Evolutionary conservation across 177 flowering plant species (phyloP).

Genomic region (Vitis hybrid): DNA sequence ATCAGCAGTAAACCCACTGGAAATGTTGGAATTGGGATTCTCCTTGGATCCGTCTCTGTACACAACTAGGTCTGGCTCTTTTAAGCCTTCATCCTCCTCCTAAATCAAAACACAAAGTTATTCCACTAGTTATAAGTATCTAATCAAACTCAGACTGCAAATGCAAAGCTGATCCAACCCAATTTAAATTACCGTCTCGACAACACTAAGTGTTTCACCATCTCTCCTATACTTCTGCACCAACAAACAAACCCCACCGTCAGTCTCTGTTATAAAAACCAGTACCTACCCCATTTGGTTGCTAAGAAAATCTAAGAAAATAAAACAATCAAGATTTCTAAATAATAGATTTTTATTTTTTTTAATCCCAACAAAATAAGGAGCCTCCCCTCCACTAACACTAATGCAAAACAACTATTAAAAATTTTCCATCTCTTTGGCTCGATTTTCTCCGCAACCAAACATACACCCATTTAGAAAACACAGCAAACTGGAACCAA

Average conservation of each 20-base stretch:
- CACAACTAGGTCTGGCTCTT: slow-evolving; percentile 56
- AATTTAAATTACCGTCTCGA: slow-evolving; percentile 50
- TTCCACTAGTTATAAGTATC: neutral
- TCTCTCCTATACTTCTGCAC: slow-evolving; percentile 59
- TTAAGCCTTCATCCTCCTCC: slow-evolving; percentile 56
- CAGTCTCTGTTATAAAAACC: neutral
- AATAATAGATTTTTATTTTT: neutral
- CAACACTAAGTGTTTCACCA: slow-evolving; percentile 38
- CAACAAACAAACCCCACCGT: slow-evolving; percentile 15
- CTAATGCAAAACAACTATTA: neutral
- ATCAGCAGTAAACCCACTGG: slow-evolving; percentile 9
- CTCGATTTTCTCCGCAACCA: slow-evolving; percentile 12
- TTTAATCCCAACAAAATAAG: neutral
- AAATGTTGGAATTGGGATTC: slow-evolving; percentile 17
- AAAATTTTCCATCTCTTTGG: neutral
- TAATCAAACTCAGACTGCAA: neutral
- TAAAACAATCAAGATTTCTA: neutral
- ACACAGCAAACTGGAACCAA: neutral
- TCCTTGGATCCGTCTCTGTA: slow-evolving; percentile 41
- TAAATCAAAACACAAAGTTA: slow-evolving; percentile 25
- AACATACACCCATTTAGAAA: slow-evolving; percentile 1
- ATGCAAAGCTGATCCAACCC: neutral
- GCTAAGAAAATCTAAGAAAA: neutral
- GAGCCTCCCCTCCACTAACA: neutral
- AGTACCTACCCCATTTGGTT: slow-evolving; percentile 2